phyloP scores from a whole-genome alignment of 1,284 basidiomycete species.

The Cutaneotrichosporon mucoides region DNA sequence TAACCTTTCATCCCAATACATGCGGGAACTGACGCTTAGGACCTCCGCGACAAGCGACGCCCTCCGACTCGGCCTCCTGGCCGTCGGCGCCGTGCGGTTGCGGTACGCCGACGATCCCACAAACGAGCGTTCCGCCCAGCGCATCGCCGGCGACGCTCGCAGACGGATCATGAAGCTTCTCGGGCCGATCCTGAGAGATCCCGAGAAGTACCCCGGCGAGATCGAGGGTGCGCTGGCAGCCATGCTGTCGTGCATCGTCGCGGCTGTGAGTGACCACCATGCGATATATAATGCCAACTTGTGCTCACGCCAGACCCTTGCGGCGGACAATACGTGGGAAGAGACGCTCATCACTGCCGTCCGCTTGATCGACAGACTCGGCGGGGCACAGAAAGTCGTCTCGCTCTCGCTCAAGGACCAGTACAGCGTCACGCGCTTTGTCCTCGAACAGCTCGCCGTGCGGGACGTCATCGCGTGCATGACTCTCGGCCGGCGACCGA shows the following conservation, averaged over 20 bases:
- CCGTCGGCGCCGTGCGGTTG: constrained; percentile 41
- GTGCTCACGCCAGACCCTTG: constrained; percentile 27
- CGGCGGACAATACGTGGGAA: constrained; percentile 44
- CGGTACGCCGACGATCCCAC: constrained; percentile 30
- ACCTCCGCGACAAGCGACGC: constrained; percentile 33
- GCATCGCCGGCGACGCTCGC: constrained; percentile 26
- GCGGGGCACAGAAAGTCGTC: constrained; percentile 38
- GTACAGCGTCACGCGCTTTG: constrained; percentile 34
- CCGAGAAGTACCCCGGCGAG: constrained; percentile 24
- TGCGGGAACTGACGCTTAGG: no score
- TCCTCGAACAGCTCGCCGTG: constrained; percentile 44
- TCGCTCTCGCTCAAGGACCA: constrained; percentile 26
- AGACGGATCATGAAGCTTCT: constrained; percentile 25
- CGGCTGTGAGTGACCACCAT: constrained; percentile 28
- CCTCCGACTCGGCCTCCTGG: constrained; percentile 34
- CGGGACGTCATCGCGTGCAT: constrained; percentile 45
- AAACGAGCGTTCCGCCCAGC: constrained; percentile 28
- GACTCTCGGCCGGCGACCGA: constrained; percentile 39
- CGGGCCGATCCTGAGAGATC: constrained; percentile 20
- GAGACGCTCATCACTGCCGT: constrained; percentile 37
- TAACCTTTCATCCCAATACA: no score
- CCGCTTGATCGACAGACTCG: constrained; percentile 34
- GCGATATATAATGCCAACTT: no score
- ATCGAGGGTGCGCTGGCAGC: constrained; percentile 37
- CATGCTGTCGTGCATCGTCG: constrained; percentile 36